A percentile compares a stretch with the other conserved stretches of the same genome.
Evolutionary conservation across 2,329 filamentous ascomycete species (phyloP).

Genomic region (Keithomyces neogunnii): DNA sequence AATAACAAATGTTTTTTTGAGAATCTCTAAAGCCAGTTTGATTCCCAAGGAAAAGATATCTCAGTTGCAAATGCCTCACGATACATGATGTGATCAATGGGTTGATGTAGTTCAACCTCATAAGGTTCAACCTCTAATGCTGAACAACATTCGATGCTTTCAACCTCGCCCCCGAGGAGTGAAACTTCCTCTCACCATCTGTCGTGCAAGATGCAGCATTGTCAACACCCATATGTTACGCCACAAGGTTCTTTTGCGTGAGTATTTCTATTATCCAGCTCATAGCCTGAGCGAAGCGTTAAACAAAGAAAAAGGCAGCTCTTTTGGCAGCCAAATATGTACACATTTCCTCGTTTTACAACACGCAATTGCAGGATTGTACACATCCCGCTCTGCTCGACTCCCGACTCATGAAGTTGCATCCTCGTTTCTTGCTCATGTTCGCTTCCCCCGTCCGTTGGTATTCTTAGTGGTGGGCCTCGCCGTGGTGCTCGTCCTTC

Average conservation of each 20-base stretch:
- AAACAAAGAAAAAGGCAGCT: slow-evolving; percentile 1
- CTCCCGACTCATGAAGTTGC: too few relatives aligned
- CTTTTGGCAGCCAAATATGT: slow-evolving; percentile 1
- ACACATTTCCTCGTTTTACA: not conserved
- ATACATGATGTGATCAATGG: too few relatives aligned
- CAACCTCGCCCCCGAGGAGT: too few relatives aligned
- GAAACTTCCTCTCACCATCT: not conserved
- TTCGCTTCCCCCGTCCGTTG: not conserved
- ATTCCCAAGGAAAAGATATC: too few relatives aligned
- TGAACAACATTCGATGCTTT: too few relatives aligned
- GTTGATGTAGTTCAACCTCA: too few relatives aligned
- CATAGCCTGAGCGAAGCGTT: not conserved
- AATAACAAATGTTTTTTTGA: too few relatives aligned
- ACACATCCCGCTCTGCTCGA: not conserved
- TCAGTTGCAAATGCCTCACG: too few relatives aligned
- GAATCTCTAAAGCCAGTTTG: too few relatives aligned
- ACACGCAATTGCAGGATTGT: not conserved
- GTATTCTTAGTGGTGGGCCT: slow-evolving; percentile 29
- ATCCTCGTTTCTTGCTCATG: not conserved
- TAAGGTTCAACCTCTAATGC: too few relatives aligned
- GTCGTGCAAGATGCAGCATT: not conserved
- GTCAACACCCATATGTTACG: not conserved
- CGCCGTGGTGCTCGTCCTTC: slow-evolving; percentile 56
- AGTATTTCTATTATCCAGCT: not conserved
- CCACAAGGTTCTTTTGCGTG: not conserved